Percentiles rank a stretch among this genome's conserved stretches.
These are phyloP conservation scores for Telfairia occidentalis DNA, from an alignment of 331 rosid genomes.

Conservation along the genomic window DNA sequence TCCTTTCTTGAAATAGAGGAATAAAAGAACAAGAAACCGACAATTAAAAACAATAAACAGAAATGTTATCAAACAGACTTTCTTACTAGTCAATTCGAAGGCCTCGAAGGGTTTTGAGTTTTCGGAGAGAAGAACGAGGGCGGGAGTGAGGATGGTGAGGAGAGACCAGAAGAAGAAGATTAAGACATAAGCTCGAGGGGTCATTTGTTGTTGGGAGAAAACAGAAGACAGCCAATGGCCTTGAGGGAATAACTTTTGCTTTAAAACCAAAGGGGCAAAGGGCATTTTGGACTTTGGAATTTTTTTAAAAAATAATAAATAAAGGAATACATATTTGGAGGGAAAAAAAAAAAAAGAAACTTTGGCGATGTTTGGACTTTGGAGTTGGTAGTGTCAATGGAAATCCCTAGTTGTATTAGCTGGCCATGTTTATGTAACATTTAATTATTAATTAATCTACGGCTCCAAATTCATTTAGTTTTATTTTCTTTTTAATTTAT, in stretches of 20 bases:
- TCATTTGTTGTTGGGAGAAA: constrained; percentile 28
- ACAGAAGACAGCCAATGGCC: neutral
- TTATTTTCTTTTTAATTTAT: neutral
- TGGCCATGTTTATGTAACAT: constrained; percentile 9
- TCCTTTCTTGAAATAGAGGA: no score
- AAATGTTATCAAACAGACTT: neutral
- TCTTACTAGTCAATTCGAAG: neutral
- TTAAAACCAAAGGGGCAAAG: neutral
- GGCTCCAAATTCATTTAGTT: neutral
- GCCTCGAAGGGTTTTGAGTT: constrained; percentile 27
- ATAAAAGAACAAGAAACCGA: no score
- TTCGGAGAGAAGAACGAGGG: constrained; percentile 59
- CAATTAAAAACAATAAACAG: neutral
- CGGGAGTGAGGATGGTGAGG: constrained; percentile 70
- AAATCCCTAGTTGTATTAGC: neutral
- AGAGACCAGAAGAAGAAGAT: constrained; percentile 76
- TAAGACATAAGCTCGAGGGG: constrained; percentile 53
- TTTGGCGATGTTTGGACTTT: no score
- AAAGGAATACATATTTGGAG: no score
- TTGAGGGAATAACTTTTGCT: neutral
- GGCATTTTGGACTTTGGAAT: no score
- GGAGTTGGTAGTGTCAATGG: constrained; percentile 5
- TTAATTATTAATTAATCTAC: neutral
- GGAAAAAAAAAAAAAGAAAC: no score
- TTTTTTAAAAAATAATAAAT: no score